These are phyloP conservation scores for Pestalotiopsis sp. DNA, from an alignment of 2,329 filamentous ascomycete genomes.

Conservation along the genomic window DNA sequence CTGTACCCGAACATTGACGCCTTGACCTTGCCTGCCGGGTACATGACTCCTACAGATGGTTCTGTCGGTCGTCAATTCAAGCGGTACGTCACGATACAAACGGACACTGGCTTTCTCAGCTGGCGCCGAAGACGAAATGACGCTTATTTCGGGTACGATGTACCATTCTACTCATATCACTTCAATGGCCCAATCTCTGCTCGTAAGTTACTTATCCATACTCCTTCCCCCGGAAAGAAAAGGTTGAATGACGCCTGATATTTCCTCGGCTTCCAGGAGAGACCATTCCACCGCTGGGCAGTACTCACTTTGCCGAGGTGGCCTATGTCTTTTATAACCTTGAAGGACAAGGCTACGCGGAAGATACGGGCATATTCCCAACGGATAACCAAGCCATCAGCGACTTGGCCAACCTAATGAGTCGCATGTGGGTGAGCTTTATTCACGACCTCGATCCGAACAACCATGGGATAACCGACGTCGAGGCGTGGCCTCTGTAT, in stretches of 20 bases:
- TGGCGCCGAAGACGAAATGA: not conserved
- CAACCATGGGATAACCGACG: not conserved
- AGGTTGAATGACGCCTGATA: rapidly evolving
- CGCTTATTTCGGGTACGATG: not conserved
- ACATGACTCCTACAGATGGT: not conserved
- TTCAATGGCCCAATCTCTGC: not conserved
- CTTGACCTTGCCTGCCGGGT: not conserved
- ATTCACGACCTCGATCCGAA: too few species aligned
- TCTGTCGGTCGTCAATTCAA: not conserved
- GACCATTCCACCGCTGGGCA: not conserved
- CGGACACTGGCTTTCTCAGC: not conserved
- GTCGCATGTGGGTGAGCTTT: too few species aligned
- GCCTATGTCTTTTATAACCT: too few species aligned
- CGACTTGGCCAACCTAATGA: too few species aligned
- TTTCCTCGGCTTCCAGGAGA: not conserved
- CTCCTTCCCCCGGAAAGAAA: rapidly evolving
- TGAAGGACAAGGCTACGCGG: too few species aligned
- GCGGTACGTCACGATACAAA: not conserved
- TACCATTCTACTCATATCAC: not conserved
- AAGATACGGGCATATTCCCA: too few species aligned
- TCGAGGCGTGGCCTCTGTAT: not conserved
- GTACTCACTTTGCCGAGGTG: not conserved
- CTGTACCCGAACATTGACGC: not conserved
- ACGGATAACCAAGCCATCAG: too few species aligned
- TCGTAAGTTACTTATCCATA: rapidly evolving